Evolutionary conservation across 2,329 filamentous ascomycete genomes (phyloP), one percentile per base, ranked within the genome.

Genomic region (Cladosporium austrohemisphaericum): DNA sequence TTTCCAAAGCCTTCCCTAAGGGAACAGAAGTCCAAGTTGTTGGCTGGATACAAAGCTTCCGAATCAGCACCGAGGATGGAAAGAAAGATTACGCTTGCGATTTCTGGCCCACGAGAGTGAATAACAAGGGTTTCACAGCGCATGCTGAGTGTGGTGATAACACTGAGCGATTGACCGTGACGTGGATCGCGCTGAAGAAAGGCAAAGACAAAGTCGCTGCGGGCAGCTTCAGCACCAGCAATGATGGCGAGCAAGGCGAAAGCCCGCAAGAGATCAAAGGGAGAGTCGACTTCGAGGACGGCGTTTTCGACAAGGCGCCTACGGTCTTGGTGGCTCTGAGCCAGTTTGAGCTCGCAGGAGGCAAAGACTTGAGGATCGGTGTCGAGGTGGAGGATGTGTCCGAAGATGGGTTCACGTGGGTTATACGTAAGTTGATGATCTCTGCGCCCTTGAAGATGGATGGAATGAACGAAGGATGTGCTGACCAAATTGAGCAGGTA

Each of bases 141-240:
- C 36, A 52, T 36, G 53, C 49, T 2, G 45, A 50, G 20, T 52
- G 48, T 10, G 50, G 53, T 32, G 43, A 25, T 8, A 52, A 38
- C 19, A 43, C 49, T 11, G 51, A 55, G 36, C 48, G 52, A 14
- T 20, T 55, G 35, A 47, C 26, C 3, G 49, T 50, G 7, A 55
- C 53, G 1, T 55, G 49, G 41, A 53, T 55, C 13, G 52, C 51
- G 13, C 32, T 54, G 13, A 51, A 53, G 37, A 50, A 55, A 25
- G 53, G 53, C 5, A 55, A 55, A 40, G 25, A 36, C 3, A 55
- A 50, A 16, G 53, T 55, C 25, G 53, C 53, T 5, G 45, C 44
- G 13, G 53, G 51, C 10, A 54, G 40, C 14, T 55, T 55, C 11
- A 50, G 31, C 32, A 54, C 49, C 5, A 32, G 44, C 4, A 31